Base-by-base conservation (phyloP, 2,329 filamentous ascomycete genomes). In the Fusarium protoensiforme region DNA sequence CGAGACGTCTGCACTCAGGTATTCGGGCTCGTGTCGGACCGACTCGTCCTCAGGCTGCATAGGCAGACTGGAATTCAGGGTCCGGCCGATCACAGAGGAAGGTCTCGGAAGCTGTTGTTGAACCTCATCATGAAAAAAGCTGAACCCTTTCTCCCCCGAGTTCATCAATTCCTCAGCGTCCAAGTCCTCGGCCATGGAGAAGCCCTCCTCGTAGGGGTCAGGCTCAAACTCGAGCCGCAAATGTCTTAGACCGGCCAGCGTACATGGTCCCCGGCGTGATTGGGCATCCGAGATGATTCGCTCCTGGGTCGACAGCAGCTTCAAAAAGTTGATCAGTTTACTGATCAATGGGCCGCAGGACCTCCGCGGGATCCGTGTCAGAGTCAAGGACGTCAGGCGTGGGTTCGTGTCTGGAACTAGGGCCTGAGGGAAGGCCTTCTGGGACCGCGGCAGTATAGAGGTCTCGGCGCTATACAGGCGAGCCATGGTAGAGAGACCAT, bases 341-440 rank as follows among this genome's bases (percentile, higher is more conserved):
- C 82, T 74, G 35, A 88, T 84, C 16, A 91, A 67, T 7, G 84
- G 84, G 1, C 89, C 89, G 6, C 79, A 82, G 1, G 89, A 90
- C 27, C 84, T 84, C 9, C 87, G 84, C 0, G 90, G 90, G 4
- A 92, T 83, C 31, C 84, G 80, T 0, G 88, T 89, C 24, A 92
- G 79, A 5, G 87, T 88, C 27, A 92, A 74, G 1, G 85, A 87
- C 13, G 78, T 79, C 24, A 92, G 78, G 5, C 89, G 85, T 1
- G 89, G 86, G 67, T 91, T 92, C 81, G 87, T 86, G 57, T 90
- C 85, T 0, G 90, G 90, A 5, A 83, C 77, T 61, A 89, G 88
- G 16, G 81, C 77, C 59, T 85, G 81, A 3, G 87, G 85, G 71
- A 86, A 90, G 8, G 84, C 83, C 35, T 83, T 77, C 35, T 86